Conservation (phyloP, 164 flowering plant genomes). For the Paratinospora sagittata region DNA sequence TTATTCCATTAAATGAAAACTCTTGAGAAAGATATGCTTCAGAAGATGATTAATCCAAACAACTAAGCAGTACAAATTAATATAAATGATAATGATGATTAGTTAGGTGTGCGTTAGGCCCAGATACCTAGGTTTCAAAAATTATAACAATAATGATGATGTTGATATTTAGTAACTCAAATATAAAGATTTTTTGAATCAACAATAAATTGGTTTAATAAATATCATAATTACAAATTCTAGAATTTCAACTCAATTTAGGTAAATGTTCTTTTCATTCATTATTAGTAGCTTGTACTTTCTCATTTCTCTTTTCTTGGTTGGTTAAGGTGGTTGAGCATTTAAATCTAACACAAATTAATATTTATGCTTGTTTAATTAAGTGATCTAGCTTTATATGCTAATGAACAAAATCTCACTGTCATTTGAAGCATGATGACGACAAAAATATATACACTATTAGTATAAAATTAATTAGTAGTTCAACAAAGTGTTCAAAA, state of each 20-base stretch:
- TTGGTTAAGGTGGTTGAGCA: neutral
- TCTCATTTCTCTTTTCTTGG: neutral
- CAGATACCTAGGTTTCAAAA: too few species aligned
- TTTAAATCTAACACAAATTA: neutral
- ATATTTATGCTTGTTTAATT: neutral
- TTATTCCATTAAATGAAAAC: too few species aligned
- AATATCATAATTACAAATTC: neutral
- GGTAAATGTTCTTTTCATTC: conserved; percentile 1
- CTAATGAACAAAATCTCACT: neutral
- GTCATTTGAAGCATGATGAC: neutral
- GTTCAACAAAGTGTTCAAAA: neutral
- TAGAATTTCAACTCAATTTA: neutral
- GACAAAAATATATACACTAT: neutral
- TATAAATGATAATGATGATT: neutral
- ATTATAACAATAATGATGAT: neutral
- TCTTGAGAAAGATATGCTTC: too few species aligned
- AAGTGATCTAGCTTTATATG: neutral
- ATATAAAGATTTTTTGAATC: neutral
- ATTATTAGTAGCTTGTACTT: neutral
- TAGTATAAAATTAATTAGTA: neutral
- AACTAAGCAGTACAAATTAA: neutral
- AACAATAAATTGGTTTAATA: neutral
- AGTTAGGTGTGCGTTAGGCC: too few species aligned
- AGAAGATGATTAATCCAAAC: too few species aligned
- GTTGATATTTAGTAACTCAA: too few species aligned